These are phyloP conservation scores for Xylaria longipes DNA, from an alignment of 495 filamentous ascomycete species.

Conservation along the genomic window DNA sequence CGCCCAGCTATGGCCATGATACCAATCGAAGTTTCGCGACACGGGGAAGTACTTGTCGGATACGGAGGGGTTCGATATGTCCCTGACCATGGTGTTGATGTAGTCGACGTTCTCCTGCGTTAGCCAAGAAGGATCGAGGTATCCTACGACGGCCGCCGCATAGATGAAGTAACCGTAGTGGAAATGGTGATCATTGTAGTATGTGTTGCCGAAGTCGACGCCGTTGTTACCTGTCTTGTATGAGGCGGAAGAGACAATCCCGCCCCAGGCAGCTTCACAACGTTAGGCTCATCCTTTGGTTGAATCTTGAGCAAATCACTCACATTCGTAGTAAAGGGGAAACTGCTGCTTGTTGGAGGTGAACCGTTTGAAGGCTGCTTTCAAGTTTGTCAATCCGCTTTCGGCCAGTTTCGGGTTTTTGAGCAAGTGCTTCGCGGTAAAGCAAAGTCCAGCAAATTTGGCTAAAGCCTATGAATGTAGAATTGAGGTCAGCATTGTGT, in stretches of 20 bases:
- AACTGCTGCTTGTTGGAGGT: constrained; percentile 76
- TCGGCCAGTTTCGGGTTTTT: constrained; percentile 64
- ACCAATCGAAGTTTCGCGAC: constrained; percentile 92
- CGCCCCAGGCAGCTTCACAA: constrained; percentile 71
- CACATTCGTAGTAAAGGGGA: constrained; percentile 80
- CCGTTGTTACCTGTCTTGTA: constrained; percentile 76
- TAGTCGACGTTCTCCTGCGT: constrained; percentile 69
- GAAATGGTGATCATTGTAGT: constrained; percentile 98
- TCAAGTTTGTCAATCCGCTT: constrained; percentile 69
- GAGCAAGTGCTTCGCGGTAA: constrained; percentile 71
- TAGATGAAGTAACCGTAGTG: constrained; percentile 91
- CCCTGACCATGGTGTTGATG: constrained; percentile 79
- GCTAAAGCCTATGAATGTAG: constrained; percentile 65
- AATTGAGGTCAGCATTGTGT: not conserved
- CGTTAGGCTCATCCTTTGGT: constrained; percentile 25
- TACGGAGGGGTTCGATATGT: constrained; percentile 77
- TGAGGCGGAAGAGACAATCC: constrained; percentile 79
- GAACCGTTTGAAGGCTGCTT: constrained; percentile 78
- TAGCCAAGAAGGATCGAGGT: constrained; percentile 81
- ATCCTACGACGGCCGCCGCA: constrained; percentile 82
- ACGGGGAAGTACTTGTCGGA: constrained; percentile 82
- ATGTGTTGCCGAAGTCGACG: constrained; percentile 80
- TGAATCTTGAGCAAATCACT: constrained; percentile 25
- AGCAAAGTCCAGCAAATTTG: constrained; percentile 81
- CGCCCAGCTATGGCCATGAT: constrained; percentile 94